These are phyloP conservation scores for Pestalotiopsis sp. DNA, from an alignment of 2,329 filamentous ascomycete genomes.

Conservation along the genomic window DNA sequence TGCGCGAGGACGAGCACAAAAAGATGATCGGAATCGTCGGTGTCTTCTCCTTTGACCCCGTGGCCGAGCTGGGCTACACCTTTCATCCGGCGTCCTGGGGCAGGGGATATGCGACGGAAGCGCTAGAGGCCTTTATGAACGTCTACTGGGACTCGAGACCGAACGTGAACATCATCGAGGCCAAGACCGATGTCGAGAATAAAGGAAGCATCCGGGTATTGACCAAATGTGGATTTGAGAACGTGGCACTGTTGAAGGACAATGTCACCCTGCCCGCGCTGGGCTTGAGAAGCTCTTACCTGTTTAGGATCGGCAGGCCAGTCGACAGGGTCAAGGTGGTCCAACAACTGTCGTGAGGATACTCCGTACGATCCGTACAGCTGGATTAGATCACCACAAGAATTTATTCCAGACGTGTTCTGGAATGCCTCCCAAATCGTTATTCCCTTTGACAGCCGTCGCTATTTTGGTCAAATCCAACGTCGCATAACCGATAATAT, in stretches of 20 bases:
- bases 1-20: neutral
- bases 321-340: neutral
- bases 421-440: neutral
- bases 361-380: too few relatives aligned
- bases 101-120: neutral
- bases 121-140: neutral
- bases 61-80: slow-evolving; percentile 1
- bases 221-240: neutral
- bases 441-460: neutral
- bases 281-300: neutral
- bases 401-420: neutral
- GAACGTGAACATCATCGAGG: neutral
- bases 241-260: neutral
- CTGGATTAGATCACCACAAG: too few relatives aligned
- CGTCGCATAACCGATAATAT: neutral
- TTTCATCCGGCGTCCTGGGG: neutral
- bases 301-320: neutral
- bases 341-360: neutral
- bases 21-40: neutral
- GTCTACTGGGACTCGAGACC: neutral
- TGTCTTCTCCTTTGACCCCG: neutral
- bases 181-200: slow-evolving; percentile 2
- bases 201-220: slow-evolving; percentile 1
- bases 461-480: neutral
- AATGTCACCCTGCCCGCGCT: neutral